A percentile compares a stretch with the other conserved stretches of the same genome.
These are phyloP conservation scores for Baorangia bicolor DNA, from an alignment of 768 basidiomycete species.

Conservation along the genomic window DNA sequence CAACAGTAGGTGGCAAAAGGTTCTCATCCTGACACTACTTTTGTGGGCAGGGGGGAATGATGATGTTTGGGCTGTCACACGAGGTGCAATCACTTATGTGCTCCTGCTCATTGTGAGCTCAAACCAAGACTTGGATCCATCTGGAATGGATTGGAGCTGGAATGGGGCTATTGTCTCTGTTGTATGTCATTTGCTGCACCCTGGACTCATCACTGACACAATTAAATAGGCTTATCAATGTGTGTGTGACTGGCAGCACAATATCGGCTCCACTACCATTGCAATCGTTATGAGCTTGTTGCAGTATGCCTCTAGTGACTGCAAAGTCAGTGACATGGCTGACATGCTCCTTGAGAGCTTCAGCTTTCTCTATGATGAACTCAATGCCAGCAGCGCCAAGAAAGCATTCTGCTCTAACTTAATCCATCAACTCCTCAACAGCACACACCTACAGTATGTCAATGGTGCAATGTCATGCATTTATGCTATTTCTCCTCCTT, in stretches of 20 bases:
- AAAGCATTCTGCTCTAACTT: neutral
- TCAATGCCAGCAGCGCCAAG: neutral
- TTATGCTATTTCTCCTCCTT: neutral
- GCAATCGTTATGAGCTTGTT: neutral
- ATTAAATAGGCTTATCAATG: neutral
- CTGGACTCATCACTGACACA: no score
- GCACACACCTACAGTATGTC: neutral
- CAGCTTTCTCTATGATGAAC: neutral
- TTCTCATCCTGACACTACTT: neutral
- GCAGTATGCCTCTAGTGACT: neutral
- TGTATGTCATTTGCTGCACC: neutral
- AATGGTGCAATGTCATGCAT: neutral
- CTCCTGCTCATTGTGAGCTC: neutral
- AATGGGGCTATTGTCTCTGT: neutral
- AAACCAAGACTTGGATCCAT: neutral
- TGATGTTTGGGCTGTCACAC: neutral
- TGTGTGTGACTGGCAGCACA: conserved; percentile 2
- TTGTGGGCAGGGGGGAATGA: neutral
- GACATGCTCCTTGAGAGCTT: neutral
- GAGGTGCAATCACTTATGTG: neutral
- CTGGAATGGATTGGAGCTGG: neutral
- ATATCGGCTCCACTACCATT: neutral
- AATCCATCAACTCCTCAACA: neutral
- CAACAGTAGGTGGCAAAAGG: neutral
- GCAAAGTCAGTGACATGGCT: neutral